Conservation (phyloP, 495 filamentous ascomycete species). For the Penicillium herquei region DNA sequence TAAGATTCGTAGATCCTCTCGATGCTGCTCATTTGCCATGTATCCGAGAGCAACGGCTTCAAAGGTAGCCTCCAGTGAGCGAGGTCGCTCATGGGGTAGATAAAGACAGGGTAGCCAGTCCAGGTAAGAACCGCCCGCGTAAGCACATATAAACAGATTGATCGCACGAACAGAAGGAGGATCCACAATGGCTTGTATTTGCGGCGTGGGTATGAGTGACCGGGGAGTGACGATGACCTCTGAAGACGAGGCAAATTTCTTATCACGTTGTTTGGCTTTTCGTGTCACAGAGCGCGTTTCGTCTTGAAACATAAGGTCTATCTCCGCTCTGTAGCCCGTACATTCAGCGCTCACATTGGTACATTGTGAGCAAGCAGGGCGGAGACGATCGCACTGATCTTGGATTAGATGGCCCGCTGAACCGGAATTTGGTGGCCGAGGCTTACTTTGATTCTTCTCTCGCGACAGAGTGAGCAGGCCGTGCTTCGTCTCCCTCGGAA, state of each 20-base stretch:
- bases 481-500: background rate
- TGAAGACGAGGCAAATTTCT: background rate
- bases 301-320: constrained; percentile 9
- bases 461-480: background rate
- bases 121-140: constrained; percentile 5
- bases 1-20: constrained; percentile 1
- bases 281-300: constrained; percentile 3
- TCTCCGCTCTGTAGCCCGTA: constrained; percentile 1
- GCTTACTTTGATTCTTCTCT: constrained; percentile 8
- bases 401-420: background rate
- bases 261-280: background rate
- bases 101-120: constrained; percentile 8
- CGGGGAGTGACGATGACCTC: background rate
- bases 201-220: background rate
- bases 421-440: background rate
- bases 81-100: background rate
- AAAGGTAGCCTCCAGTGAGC: constrained; percentile 1
- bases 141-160: constrained; percentile 1
- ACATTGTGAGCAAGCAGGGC: constrained; percentile 8
- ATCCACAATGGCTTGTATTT: constrained; percentile 1
- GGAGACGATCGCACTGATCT: constrained; percentile 5
- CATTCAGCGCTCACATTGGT: constrained; percentile 3
- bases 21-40: constrained; percentile 5
- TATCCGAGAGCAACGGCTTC: constrained; percentile 4
- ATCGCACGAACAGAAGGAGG: constrained; percentile 1